Evolutionary conservation across 257 asterid genomes (phyloP), one percentile per base, ranked within the genome.

Genomic region (Fraxinus quadrangulata): DNA sequence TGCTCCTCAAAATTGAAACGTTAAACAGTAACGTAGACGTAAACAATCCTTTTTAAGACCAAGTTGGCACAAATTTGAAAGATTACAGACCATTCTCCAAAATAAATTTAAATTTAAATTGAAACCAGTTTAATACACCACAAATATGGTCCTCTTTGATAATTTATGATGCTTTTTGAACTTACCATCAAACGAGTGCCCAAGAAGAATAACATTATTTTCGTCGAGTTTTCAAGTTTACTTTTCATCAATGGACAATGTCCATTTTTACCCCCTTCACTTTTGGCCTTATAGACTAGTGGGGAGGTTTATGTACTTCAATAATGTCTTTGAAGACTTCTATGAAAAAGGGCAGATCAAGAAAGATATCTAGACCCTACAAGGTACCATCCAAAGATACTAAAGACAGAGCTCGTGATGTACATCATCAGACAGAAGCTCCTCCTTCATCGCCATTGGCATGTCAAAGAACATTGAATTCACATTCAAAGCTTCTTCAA

Each of bases 401-500:
- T 51, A 17, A 51, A 16, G 61, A 19, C 24, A 16, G 5, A 51
- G 61, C 23, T 51, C 61, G 9, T 51, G 61, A 51, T 4, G 4
- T 6, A 78, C 23, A 40, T 85, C 88, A 54, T 80, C 84, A 1
- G 86, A 85, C 19, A 17, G 12, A 5, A 83, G 73, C 66, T 78
- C 85, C 36, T 75, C 80, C 16, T 85, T 85, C 72, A 47, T 75
- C 28, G 67, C 84, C 56, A 45, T 30, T 4, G 78, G 76, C 75
- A 80, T 14, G 63, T 72, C 81, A 40, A 85, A 85, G 80, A 85
- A 85, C 7, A 59, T 67, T 0, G 77, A 47, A 30, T 80, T 85
- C 83, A 80, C 87, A n/a, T 72, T 31, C 17, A 85, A 40, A 26
- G 82, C 85, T 59, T 73, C 87, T 83, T 80, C 85, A 2, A 83